phyloP scores from a whole-genome alignment of 345 rosid species.

The Anacardium occidentale region DNA sequence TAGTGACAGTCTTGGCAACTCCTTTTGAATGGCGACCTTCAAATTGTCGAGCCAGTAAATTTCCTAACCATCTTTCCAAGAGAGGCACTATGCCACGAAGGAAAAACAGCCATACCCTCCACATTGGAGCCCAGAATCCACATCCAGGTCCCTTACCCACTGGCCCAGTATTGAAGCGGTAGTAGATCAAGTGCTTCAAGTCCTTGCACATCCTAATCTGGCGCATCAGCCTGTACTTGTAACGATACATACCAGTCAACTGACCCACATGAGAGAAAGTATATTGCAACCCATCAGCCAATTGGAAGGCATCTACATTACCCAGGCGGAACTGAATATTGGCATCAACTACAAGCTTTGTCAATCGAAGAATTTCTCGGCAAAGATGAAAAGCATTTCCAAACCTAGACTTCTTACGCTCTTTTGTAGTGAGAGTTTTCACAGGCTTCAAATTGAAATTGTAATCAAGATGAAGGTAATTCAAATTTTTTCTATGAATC shows the following conservation, averaged over 20 bases:
- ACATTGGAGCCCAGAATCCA: constrained; percentile 99
- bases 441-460: constrained; percentile 98
- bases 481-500: constrained; percentile 92
- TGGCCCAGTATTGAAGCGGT: constrained; percentile 98
- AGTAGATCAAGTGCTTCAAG: constrained; percentile 89
- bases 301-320: constrained; percentile 95
- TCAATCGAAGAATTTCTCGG: constrained; percentile 91
- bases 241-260: constrained; percentile 97
- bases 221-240: constrained; percentile 94
- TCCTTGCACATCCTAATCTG: constrained; percentile 99
- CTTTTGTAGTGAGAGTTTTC: constrained; percentile 96
- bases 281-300: constrained; percentile 97
- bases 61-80: constrained; percentile 92
- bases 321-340: constrained; percentile 95
- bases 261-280: constrained; percentile 98
- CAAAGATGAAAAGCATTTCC: constrained; percentile 99
- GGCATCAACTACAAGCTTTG: constrained; percentile 98
- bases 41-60: constrained; percentile 93
- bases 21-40: constrained; percentile 99
- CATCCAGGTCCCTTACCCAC: constrained; percentile 99
- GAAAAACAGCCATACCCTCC: constrained; percentile 99
- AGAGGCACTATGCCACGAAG: constrained; percentile 97
- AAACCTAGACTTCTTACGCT: constrained; percentile 92
- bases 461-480: constrained; percentile 94
- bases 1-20: constrained; percentile 97